These are phyloP conservation scores for Carnegiea gigantea DNA, from an alignment of 179 eudicot species.

Conservation along the genomic window DNA sequence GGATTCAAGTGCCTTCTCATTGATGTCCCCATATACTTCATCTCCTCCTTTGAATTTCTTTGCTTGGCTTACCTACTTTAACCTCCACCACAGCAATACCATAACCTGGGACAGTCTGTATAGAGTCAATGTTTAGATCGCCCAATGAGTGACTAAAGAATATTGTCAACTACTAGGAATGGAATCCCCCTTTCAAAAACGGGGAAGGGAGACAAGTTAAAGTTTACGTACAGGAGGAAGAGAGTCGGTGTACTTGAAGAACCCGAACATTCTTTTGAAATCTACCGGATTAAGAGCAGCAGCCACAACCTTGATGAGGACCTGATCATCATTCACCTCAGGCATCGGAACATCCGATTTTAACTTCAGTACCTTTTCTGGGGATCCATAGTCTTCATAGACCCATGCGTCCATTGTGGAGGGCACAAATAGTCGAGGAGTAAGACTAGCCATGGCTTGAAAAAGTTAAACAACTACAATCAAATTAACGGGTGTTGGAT, in stretches of 20 bases:
- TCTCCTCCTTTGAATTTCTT: constrained; percentile 67
- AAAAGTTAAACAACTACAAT: no score
- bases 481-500: no score
- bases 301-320: not conserved
- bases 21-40: constrained; percentile 64
- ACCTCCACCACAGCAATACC: constrained; percentile 78
- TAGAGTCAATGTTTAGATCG: not conserved
- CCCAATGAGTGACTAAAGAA: no score
- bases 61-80: constrained; percentile 64
- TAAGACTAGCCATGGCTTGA: not conserved
- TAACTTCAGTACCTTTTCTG: not conserved
- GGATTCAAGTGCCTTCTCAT: constrained; percentile 53
- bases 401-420: not conserved
- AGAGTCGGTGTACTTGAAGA: not conserved
- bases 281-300: not conserved
- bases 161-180: no score
- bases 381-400: not conserved
- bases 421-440: not conserved
- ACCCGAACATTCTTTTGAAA: not conserved
- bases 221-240: not conserved
- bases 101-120: constrained; percentile 68
- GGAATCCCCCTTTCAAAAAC: no score
- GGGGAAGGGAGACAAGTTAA: no score
- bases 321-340: not conserved
- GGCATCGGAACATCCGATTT: not conserved